These are phyloP conservation scores for Claviceps africana DNA, from an alignment of 2,329 filamentous ascomycete genomes.

Conservation along the genomic window DNA sequence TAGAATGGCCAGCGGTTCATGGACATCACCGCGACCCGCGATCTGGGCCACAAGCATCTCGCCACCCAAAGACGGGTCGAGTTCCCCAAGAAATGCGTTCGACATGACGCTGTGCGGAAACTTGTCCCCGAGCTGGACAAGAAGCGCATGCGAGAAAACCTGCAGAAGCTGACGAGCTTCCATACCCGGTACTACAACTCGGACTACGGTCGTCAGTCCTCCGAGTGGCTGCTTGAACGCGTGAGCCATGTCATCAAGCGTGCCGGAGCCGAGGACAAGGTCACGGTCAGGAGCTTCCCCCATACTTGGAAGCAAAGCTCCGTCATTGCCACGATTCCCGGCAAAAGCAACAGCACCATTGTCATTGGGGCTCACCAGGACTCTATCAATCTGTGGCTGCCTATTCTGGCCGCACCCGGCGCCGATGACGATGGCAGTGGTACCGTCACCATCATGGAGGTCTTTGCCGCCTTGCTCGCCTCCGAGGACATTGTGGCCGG, in stretches of 20 bases:
- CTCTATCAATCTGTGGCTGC: constrained; percentile 85
- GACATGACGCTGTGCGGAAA: constrained; percentile 51
- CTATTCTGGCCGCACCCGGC: constrained; percentile 71
- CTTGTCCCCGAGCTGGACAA: constrained; percentile 59
- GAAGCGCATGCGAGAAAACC: constrained; percentile 59
- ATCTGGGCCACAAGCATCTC: constrained; percentile 35
- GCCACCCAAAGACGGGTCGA: constrained; percentile 25
- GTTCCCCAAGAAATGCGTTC: constrained; percentile 52
- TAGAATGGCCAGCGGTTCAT: constrained; percentile 82
- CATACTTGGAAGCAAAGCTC: constrained; percentile 84
- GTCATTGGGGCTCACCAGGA: constrained; percentile 90
- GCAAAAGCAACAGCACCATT: constrained; percentile 69
- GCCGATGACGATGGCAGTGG: constrained; percentile 94
- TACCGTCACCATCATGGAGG: constrained; percentile 88
- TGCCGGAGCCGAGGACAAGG: constrained; percentile 55
- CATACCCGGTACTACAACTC: constrained; percentile 75
- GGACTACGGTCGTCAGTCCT: constrained; percentile 66
- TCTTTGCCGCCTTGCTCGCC: constrained; percentile 65
- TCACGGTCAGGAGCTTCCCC: constrained; percentile 57
- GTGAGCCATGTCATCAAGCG: constrained; percentile 58
- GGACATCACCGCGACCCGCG: constrained; percentile 70
- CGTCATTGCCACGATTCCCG: constrained; percentile 83
- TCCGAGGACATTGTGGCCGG: constrained; percentile 57
- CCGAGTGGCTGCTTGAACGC: constrained; percentile 69
- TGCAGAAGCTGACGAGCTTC: constrained; percentile 66